phyloP scores from a whole-genome alignment of 768 basidiomycete genomes.

The Tricholoma matsutake region DNA sequence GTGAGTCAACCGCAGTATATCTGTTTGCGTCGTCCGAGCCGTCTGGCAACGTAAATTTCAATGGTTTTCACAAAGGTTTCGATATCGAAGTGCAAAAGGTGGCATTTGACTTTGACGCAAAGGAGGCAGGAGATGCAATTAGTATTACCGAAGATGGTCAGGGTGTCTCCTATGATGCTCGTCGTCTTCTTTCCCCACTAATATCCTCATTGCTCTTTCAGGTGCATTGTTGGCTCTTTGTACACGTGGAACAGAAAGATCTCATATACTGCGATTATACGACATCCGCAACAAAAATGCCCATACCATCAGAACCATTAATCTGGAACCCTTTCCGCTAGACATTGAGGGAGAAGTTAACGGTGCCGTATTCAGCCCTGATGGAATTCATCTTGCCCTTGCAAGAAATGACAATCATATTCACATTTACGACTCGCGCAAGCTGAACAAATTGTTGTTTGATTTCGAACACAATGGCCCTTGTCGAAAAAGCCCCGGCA shows the following conservation, averaged over 20 bases:
- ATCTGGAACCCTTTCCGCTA: slow-evolving; percentile 34
- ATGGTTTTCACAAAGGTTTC: slow-evolving; percentile 50
- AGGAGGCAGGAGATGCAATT: slow-evolving; percentile 54
- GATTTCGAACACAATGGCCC: slow-evolving; percentile 43
- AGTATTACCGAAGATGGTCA: slow-evolving; percentile 45
- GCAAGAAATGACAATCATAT: slow-evolving; percentile 56
- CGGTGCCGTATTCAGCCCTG: slow-evolving; percentile 52
- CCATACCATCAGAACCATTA: slow-evolving; percentile 24
- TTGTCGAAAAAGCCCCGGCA: slow-evolving; percentile 29
- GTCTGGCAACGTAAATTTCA: slow-evolving; percentile 14
- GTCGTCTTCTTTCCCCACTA: neutral
- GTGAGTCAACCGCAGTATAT: slow-evolving; percentile 30
- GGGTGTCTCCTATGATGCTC: slow-evolving; percentile 1
- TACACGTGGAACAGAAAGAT: slow-evolving; percentile 25
- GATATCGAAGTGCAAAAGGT: slow-evolving; percentile 31
- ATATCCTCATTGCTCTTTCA: slow-evolving; percentile 11
- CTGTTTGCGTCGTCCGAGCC: slow-evolving; percentile 62
- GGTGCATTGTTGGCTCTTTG: slow-evolving; percentile 32
- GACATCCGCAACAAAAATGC: slow-evolving; percentile 40
- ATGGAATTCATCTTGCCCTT: slow-evolving; percentile 57
- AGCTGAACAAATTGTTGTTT: slow-evolving; percentile 43
- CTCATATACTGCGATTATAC: slow-evolving; percentile 46
- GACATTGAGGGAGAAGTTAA: slow-evolving; percentile 43
- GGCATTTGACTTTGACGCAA: slow-evolving; percentile 37
- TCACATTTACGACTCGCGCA: slow-evolving; percentile 64